phyloP scores from a whole-genome alignment of 768 basidiomycete genomes.

The Calocera viscosa region DNA sequence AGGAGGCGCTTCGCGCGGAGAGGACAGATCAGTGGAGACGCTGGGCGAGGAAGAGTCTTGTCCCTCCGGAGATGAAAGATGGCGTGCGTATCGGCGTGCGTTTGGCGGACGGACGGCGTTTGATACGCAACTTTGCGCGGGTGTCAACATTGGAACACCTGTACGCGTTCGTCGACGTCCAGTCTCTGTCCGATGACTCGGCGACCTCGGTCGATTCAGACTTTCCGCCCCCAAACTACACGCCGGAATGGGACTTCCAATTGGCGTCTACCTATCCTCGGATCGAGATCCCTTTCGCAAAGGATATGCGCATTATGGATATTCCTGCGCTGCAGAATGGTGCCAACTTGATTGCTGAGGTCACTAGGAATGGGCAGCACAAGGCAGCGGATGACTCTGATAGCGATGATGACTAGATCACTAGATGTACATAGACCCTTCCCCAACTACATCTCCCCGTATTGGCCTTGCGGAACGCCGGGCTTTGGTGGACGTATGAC shows the following conservation, averaged over 20 bases:
- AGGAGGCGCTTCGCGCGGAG: conserved; percentile 16
- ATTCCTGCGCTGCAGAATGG: conserved; percentile 1
- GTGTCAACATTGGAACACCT: conserved; percentile 45
- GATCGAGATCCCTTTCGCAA: neutral
- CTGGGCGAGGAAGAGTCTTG: conserved; percentile 43
- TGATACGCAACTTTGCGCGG: conserved; percentile 44
- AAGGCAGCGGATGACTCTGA: neutral
- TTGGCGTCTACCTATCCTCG: neutral
- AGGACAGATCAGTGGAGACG: conserved; percentile 39
- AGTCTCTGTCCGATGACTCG: conserved; percentile 19
- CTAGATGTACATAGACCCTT: conserved; percentile 6
- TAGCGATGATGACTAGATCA: neutral
- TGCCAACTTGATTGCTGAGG: neutral
- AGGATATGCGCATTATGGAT: neutral
- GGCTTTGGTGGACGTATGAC: neutral
- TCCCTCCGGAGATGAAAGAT: conserved; percentile 27
- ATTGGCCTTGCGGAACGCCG: neutral
- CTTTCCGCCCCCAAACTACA: neutral
- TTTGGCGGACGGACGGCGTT: conserved; percentile 40
- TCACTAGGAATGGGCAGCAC: neutral
- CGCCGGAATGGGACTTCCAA: neutral
- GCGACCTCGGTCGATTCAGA: neutral
- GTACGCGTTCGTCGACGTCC: conserved; percentile 60
- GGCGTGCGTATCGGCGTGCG: conserved; percentile 43
- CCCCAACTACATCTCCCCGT: neutral